Evolutionary conservation across 345 rosid genomes (phyloP).

Genomic region (Gossypium longicalyx): DNA sequence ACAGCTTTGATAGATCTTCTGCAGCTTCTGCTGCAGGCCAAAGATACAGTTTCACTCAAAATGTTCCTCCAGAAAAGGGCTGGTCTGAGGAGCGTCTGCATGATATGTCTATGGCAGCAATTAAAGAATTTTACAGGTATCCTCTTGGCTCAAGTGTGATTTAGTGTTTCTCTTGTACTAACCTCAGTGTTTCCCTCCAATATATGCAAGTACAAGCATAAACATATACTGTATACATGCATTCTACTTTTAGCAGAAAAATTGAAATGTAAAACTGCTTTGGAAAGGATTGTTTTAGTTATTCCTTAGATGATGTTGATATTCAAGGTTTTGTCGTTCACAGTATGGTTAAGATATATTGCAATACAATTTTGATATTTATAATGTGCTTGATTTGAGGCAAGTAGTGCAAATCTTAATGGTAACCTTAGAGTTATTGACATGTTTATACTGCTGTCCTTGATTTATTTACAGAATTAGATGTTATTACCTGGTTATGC

Average conservation of each 20-base stretch:
- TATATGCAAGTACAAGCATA: background rate
- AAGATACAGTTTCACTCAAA: slow-evolving; percentile 34
- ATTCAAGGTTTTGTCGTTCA: background rate
- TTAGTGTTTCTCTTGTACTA: background rate
- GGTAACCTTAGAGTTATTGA: background rate
- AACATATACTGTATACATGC: background rate
- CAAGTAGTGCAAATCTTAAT: background rate
- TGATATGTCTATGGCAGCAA: slow-evolving; percentile 63
- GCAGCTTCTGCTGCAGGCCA: slow-evolving; percentile 47
- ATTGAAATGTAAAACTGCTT: background rate
- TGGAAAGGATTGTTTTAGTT: background rate
- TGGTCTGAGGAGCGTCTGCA: slow-evolving; percentile 56
- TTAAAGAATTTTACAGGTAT: slow-evolving; percentile 94
- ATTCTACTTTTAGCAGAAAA: background rate
- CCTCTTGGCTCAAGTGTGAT: background rate
- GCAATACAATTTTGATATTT: background rate
- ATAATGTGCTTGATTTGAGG: background rate
- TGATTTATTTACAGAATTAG: background rate
- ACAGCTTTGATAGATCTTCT: slow-evolving; percentile 47
- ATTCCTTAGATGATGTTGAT: background rate
- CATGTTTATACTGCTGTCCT: background rate
- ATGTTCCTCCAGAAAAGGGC: slow-evolving; percentile 43
- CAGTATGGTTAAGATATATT: background rate
- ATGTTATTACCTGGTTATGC: background rate
- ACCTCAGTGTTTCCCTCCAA: background rate